Percentiles rank a stretch among this genome's conserved stretches.
Conservation (phyloP, 768 basidiomycete genomes). For the Tricholoma furcatifolium region DNA sequence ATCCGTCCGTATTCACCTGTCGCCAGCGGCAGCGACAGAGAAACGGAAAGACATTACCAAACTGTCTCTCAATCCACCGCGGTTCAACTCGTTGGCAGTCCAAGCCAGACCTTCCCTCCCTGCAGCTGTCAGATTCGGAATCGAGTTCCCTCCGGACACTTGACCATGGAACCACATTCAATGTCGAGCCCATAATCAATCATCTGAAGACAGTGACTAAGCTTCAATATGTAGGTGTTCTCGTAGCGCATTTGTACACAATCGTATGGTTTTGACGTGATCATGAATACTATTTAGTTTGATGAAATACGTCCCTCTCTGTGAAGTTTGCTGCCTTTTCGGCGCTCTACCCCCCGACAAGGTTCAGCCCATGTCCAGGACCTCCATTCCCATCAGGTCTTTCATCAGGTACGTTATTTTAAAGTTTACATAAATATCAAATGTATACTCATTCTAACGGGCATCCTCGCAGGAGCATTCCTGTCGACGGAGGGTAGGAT, state of each 20-base stretch:
- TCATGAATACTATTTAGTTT: constrained; percentile 52
- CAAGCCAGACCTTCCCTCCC: constrained; percentile 86
- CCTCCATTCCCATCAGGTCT: constrained; percentile 84
- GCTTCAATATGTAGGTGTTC: constrained; percentile 67
- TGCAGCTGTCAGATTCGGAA: constrained; percentile 88
- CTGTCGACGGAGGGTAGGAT: constrained; percentile 86
- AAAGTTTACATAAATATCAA: neutral
- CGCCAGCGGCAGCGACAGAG: constrained; percentile 89
- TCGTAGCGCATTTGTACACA: neutral
- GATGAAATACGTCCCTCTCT: constrained; percentile 97
- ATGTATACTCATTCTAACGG: neutral
- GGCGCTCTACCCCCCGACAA: constrained; percentile 83
- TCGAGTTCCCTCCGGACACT: constrained; percentile 92
- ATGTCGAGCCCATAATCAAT: constrained; percentile 73
- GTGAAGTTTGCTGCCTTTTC: constrained; percentile 75
- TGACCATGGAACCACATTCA: constrained; percentile 88
- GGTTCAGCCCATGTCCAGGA: constrained; percentile 84
- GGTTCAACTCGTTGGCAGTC: constrained; percentile 14
- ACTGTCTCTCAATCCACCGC: constrained; percentile 15
- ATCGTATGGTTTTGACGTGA: neutral
- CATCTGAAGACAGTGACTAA: constrained; percentile 77
- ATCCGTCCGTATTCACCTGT: constrained; percentile 67
- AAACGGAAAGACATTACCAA: constrained; percentile 94
- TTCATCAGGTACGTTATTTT: constrained; percentile 70
- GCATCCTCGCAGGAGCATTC: constrained; percentile 94